Percentiles rank a stretch among this genome's conserved stretches.
Evolutionary conservation across 2,329 filamentous ascomycete genomes (phyloP).

Genomic region (Ascochyta lentis): DNA sequence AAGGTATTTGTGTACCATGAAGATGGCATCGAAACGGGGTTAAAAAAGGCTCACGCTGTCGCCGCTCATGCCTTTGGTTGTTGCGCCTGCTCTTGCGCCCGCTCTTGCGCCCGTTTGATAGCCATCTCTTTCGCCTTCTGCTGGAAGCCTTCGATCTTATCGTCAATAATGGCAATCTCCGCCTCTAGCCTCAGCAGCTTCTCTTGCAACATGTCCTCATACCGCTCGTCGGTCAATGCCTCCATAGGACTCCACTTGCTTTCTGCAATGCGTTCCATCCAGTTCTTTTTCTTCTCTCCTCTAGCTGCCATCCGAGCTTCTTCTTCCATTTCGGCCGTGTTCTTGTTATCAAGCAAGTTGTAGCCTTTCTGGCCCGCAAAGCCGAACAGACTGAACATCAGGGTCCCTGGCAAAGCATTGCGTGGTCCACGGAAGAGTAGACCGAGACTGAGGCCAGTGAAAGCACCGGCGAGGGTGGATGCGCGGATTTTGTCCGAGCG

Average conservation of each 20-base stretch:
- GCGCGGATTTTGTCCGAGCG: slow-evolving; percentile 68
- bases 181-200: slow-evolving; percentile 74
- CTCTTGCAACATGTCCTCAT: slow-evolving; percentile 72
- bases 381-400: slow-evolving; percentile 66
- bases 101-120: slow-evolving; percentile 16
- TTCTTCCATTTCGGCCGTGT: slow-evolving; percentile 45
- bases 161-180: slow-evolving; percentile 79
- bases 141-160: slow-evolving; percentile 67
- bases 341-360: slow-evolving; percentile 59
- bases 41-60: neutral
- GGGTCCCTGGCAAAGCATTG: slow-evolving; percentile 60
- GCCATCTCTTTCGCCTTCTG: slow-evolving; percentile 34
- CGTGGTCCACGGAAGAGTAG: slow-evolving; percentile 57
- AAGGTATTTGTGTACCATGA: neutral
- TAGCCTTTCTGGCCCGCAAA: slow-evolving; percentile 63
- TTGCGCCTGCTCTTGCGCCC: slow-evolving; percentile 11
- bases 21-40: no score
- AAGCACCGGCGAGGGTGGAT: slow-evolving; percentile 73
- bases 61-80: slow-evolving; percentile 12
- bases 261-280: slow-evolving; percentile 60
- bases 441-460: slow-evolving; percentile 65
- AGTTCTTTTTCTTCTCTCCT: slow-evolving; percentile 44
- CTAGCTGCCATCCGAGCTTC: slow-evolving; percentile 35
- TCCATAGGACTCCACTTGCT: slow-evolving; percentile 76
- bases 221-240: slow-evolving; percentile 74